A percentile compares a stretch with the other conserved stretches of the same genome.
These are phyloP conservation scores for Bothriochloa decipiens DNA, from an alignment of 176 grass and related monocot species.

Conservation along the genomic window DNA sequence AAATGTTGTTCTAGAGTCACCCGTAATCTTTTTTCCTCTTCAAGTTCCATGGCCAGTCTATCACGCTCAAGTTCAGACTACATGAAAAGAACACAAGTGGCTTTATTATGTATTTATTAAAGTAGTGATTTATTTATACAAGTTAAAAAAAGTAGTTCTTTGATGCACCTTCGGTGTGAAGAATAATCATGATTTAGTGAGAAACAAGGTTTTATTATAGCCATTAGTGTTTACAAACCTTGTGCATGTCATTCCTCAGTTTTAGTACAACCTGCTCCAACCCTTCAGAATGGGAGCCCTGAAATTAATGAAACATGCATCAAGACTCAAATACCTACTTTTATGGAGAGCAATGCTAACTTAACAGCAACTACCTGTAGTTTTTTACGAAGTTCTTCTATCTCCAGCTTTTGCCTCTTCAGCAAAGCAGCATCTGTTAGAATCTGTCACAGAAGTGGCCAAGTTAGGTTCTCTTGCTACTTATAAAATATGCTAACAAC, in stretches of 20 bases:
- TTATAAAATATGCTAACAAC: constrained; percentile 11
- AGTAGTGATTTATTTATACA: not conserved
- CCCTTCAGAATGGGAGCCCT: constrained; percentile 96
- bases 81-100: constrained; percentile 15
- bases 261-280: constrained; percentile 93
- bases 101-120: not conserved
- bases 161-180: not conserved
- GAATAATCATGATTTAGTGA: not conserved
- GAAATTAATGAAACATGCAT: constrained; percentile 44
- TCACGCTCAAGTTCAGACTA: constrained; percentile 95
- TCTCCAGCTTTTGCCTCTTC: constrained; percentile 91
- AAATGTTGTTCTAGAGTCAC: constrained; percentile 54
- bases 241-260: constrained; percentile 94
- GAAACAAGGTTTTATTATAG: not conserved
- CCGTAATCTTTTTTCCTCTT: constrained; percentile 81
- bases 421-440: constrained; percentile 93
- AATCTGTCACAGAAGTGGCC: constrained; percentile 51
- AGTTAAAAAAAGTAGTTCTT: not conserved
- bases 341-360: constrained; percentile 24
- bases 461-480: constrained; percentile 23
- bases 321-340: constrained; percentile 10
- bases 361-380: constrained; percentile 64
- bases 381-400: constrained; percentile 87
- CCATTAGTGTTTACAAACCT: constrained; percentile 49
- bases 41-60: constrained; percentile 82